Evolutionary conservation across 768 basidiomycete species (phyloP).

Genomic region (Naematelia encephala): DNA sequence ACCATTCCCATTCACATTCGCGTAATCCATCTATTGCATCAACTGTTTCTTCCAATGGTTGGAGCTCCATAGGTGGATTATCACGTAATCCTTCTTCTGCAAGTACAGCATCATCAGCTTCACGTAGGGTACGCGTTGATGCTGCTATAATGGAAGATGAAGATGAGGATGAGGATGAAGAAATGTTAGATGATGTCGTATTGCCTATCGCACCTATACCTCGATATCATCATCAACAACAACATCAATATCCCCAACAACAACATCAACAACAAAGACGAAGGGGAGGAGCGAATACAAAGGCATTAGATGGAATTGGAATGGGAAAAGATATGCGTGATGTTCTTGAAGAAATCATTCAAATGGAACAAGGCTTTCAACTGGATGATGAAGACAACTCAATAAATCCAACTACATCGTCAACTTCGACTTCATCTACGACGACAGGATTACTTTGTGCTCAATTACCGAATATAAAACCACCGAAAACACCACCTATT

Average conservation of each 20-base stretch:
- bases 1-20: slow-evolving; percentile 24
- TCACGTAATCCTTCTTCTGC: slow-evolving; percentile 36
- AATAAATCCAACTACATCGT: slow-evolving; percentile 25
- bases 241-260: not conserved
- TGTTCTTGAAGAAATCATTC: slow-evolving; percentile 48
- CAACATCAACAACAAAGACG: not conserved
- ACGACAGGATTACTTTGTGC: not conserved
- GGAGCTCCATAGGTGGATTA: slow-evolving; percentile 14
- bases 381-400: slow-evolving; percentile 26
- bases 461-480: slow-evolving; percentile 1
- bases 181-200: slow-evolving; percentile 20
- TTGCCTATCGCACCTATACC: slow-evolving; percentile 5
- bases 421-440: no score
- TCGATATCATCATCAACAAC: not conserved
- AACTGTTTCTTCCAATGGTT: slow-evolving; percentile 25
- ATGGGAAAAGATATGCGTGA: slow-evolving; percentile 50
- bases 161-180: slow-evolving; percentile 32
- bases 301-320: slow-evolving; percentile 25
- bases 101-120: slow-evolving; percentile 16
- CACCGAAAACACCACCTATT: slow-evolving; percentile 36
- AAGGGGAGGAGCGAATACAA: slow-evolving; percentile 2
- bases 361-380: slow-evolving; percentile 46
- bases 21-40: slow-evolving; percentile 33
- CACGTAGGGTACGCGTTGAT: slow-evolving; percentile 24
- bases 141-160: slow-evolving; percentile 40